Evolutionary conservation across 2,329 filamentous ascomycete genomes (phyloP).

Genomic region (Diplodia corticola): DNA sequence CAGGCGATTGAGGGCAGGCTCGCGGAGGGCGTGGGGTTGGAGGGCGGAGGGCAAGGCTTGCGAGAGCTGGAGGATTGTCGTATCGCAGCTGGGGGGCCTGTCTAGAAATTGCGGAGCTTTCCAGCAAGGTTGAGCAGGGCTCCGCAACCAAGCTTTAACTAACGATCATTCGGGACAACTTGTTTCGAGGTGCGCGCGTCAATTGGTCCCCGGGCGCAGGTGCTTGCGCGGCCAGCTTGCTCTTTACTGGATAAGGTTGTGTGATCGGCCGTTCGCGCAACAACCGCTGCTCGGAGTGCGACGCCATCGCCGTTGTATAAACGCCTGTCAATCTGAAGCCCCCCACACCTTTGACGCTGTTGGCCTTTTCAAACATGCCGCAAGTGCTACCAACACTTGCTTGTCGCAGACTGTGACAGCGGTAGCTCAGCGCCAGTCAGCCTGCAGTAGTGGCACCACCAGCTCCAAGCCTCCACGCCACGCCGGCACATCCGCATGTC

Average conservation of each 20-base stretch:
- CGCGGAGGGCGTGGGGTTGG: neutral
- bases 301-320: slow-evolving; percentile 7
- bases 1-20: neutral
- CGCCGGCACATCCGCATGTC: neutral
- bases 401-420: neutral
- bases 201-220: slow-evolving; percentile 2
- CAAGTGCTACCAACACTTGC: too few relatives aligned
- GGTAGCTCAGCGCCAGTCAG: neutral
- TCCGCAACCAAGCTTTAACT: slow-evolving; percentile 12
- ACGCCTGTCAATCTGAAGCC: neutral
- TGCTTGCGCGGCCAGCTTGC: slow-evolving; percentile 18
- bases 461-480: neutral
- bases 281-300: slow-evolving; percentile 3
- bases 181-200: slow-evolving; percentile 4
- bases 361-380: neutral
- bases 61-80: neutral
- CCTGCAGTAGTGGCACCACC: neutral
- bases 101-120: slow-evolving; percentile 12
- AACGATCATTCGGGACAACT: slow-evolving; percentile 17
- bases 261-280: slow-evolving; percentile 20
- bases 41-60: neutral
- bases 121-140: slow-evolving; percentile 11
- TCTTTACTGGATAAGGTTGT: slow-evolving; percentile 18
- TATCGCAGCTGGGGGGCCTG: slow-evolving; percentile 13
- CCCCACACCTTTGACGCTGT: neutral